phyloP scores from a whole-genome alignment of 2,329 filamentous ascomycete species.

The Fusarium sp. region DNA sequence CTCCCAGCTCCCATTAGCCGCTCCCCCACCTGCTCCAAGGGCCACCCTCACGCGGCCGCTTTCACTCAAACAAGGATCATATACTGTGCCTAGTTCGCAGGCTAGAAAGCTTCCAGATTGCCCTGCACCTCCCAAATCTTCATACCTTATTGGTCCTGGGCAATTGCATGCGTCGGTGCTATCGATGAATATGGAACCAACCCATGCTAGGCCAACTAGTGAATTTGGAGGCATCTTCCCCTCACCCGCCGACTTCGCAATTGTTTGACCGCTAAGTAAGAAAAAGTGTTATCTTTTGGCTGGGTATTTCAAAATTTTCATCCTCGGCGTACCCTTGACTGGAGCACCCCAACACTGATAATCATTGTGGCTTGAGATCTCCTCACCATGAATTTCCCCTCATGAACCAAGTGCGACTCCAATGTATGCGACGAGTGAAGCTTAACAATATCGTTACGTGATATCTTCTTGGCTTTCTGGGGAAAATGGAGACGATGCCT shows the following conservation, averaged over 20 bases:
- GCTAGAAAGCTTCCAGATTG: slow-evolving; percentile 48
- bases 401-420: slow-evolving; percentile 7
- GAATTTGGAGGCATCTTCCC: slow-evolving; percentile 32
- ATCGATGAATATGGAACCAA: slow-evolving; percentile 22
- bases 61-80: slow-evolving; percentile 15
- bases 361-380: slow-evolving; percentile 27
- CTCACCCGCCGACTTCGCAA: slow-evolving; percentile 17
- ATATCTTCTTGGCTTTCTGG: slow-evolving; percentile 38
- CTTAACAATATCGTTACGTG: slow-evolving; percentile 24
- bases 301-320: slow-evolving; percentile 2
- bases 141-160: slow-evolving; percentile 31
- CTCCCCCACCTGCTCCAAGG: slow-evolving; percentile 27
- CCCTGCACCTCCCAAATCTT: slow-evolving; percentile 1
- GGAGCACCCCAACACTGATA: slow-evolving; percentile 22
- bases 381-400: slow-evolving; percentile 37
- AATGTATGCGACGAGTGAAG: slow-evolving; percentile 20
- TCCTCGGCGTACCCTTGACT: slow-evolving; percentile 45
- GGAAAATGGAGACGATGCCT: slow-evolving; percentile 34
- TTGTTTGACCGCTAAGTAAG: slow-evolving; percentile 18
- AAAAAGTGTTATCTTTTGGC: slow-evolving; percentile 24
- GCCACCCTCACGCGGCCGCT: slow-evolving; percentile 6
- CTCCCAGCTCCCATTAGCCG: slow-evolving; percentile 6
- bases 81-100: neutral
- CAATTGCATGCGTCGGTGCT: slow-evolving; percentile 17
- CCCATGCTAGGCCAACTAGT: slow-evolving; percentile 4